Base-by-base conservation (phyloP, 495 filamentous ascomycete species). In the Pyrenopolyporus hunteri region DNA sequence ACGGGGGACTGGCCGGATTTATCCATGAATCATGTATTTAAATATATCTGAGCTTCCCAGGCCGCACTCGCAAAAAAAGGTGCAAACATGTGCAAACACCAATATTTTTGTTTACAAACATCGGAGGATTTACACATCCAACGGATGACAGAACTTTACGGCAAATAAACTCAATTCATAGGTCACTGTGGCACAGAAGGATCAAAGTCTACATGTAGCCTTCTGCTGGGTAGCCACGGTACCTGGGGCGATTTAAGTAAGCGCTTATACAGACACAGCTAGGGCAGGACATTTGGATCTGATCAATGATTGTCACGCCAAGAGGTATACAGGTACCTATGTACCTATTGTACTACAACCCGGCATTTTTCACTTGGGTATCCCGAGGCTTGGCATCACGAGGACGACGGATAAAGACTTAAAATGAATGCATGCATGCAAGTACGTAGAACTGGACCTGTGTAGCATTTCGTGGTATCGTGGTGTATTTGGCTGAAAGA, bases 391-490 rank as follows among this genome's bases (percentile, higher is more conserved):
- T 60, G 32, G 51, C 45, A 48, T 37, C 22, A 54, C 40, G 54
- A 10, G 13, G 22, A 7, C 14, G 13, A 22, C 9, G 26, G 11
- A 23, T 17, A 39, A 47, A 48, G 22, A 9, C 13, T 42, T 16
- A 39, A 10, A 8, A 26, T 6, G 9, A 19, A 39, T 20, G 23
- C 23, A 26, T 8, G 26, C 23, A 37, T 33, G 37, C 20, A 57
- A 31, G n/a, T n/a, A n/a, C n/a, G 17, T 35, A 48, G 66, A 61
- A 58, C 58, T 60, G 19, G 46, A 60, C 63, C 57, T 32, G 49
- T 68, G 49, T 63, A 53, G 53, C 50, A 59, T 68, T 68, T 65
- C 45, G 53, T 71, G 65, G 62, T 69, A 71, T 69, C 66, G 49
- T 65, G 51, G 59, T 67, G 50, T 61, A 65, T 67, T 59, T 63